Evolutionary conservation across 1,139 yeast genomes (phyloP), one percentile per base, ranked within the genome.

Genomic region (Meyerozyma athensensis): DNA sequence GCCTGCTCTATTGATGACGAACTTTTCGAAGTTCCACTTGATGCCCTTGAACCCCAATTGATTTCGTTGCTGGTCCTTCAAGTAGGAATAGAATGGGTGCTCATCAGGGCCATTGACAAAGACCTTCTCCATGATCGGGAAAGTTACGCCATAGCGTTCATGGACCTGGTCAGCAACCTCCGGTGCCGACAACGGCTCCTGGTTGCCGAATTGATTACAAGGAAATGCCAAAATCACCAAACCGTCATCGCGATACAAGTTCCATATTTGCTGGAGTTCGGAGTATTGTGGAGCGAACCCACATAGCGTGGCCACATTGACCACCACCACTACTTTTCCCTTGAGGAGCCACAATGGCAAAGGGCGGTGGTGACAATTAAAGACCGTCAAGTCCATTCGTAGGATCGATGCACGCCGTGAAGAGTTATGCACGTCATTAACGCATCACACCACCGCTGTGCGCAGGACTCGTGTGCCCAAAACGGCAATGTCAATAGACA

Each of bases 1-100:
- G 36, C 98, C 98, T 2, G 77, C 53, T 51, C 73, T 72, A 57
- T 81, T 81, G 39, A 92, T 59, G 37, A 92, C 53, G 65, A 92
- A 92, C 68, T 92, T 92, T 61, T 90, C 97, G 58, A 90, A 92
- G 67, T 92, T 92, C 98, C 97, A 92, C 59, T 86, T 80, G 50
- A 90, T 75, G 21, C 95, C 92, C 43, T 70, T 72, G 59, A 87
- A 80, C 12, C 96, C 96, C 34, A 89, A 60, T 10, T 75, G 49
- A 16, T 94, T 95, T 5, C 48, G 41, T 31, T 49, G 43, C 31
- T 52, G 30, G 5, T 28, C 36, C 43, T 69, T 70, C 38, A 70
- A 51, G 41, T 44, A 65, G 3, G 45, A 41, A 42, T 57, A 70
- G n/a, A 70, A 47, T 5, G 60, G 59, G 26, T 52, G 45, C 26